Evolutionary conservation across 83 land plant species (phyloP).

Genomic region (Thuja plicata): DNA sequence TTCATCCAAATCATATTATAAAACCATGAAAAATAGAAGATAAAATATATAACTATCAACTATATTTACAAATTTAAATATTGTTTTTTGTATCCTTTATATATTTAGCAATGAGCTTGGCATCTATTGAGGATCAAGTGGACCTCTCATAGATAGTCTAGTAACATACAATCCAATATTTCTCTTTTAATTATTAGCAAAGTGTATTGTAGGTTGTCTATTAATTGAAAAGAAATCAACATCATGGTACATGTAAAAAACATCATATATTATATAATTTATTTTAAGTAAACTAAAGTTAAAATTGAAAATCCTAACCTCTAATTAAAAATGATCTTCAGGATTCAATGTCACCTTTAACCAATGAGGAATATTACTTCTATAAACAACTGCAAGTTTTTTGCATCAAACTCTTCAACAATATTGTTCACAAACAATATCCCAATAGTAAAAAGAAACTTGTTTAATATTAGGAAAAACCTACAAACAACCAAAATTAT

Average conservation of each 20-base stretch:
- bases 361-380: constrained; percentile 74
- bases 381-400: constrained; percentile 81
- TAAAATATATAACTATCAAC: too few relatives aligned
- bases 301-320: background rate
- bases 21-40: too few relatives aligned
- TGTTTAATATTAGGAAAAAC: constrained; percentile 50
- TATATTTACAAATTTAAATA: too few relatives aligned
- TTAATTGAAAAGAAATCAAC: background rate
- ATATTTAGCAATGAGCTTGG: background rate
- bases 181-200: constrained; percentile 1
- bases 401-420: constrained; percentile 46
- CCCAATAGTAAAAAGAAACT: constrained; percentile 20
- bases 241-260: background rate
- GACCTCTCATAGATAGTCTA: background rate
- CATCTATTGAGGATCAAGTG: background rate
- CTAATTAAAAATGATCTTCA: background rate
- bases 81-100: background rate
- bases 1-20: too few relatives aligned
- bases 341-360: constrained; percentile 36
- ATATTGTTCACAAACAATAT: constrained; percentile 60
- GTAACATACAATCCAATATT: background rate
- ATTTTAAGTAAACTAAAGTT: background rate
- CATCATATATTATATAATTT: background rate
- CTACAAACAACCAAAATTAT: constrained; percentile 15
- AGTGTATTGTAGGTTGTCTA: background rate